phyloP scores from a whole-genome alignment of 1,284 basidiomycete species.

The Porogramme epimiltina region DNA sequence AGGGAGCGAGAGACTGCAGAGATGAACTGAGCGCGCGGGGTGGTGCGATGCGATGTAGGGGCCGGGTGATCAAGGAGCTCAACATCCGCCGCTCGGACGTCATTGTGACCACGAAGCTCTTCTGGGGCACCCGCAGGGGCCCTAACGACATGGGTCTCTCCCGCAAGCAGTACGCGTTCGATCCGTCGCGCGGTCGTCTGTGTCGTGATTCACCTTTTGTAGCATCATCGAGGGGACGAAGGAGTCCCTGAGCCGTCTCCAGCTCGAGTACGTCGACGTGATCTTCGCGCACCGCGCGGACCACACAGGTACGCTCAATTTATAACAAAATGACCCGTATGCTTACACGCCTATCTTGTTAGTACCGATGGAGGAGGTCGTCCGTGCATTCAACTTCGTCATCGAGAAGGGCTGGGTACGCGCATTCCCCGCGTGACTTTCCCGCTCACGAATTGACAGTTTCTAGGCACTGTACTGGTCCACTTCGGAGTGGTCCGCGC shows the following conservation, averaged over 20 bases:
- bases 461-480: conserved; percentile 70
- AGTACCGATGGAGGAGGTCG: conserved; percentile 73
- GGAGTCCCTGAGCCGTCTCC: conserved; percentile 69
- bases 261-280: conserved; percentile 79
- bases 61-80: conserved; percentile 79
- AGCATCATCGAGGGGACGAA: conserved; percentile 80
- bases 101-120: conserved; percentile 75
- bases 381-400: conserved; percentile 72
- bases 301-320: conserved; percentile 38
- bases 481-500: conserved; percentile 81
- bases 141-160: conserved; percentile 64
- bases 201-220: conserved; percentile 2
- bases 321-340: too few relatives aligned
- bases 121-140: conserved; percentile 55
- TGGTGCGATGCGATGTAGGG: conserved; percentile 45
- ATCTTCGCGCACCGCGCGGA: conserved; percentile 68
- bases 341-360: background rate
- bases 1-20: too few relatives aligned
- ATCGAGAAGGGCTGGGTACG: conserved; percentile 66
- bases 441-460: background rate
- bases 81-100: conserved; percentile 71
- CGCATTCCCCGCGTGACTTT: background rate
- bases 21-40: background rate
- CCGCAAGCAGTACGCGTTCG: conserved; percentile 71
- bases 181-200: too few relatives aligned